Base-by-base conservation (phyloP, 768 basidiomycete genomes). In the Mycena indigotica region DNA sequence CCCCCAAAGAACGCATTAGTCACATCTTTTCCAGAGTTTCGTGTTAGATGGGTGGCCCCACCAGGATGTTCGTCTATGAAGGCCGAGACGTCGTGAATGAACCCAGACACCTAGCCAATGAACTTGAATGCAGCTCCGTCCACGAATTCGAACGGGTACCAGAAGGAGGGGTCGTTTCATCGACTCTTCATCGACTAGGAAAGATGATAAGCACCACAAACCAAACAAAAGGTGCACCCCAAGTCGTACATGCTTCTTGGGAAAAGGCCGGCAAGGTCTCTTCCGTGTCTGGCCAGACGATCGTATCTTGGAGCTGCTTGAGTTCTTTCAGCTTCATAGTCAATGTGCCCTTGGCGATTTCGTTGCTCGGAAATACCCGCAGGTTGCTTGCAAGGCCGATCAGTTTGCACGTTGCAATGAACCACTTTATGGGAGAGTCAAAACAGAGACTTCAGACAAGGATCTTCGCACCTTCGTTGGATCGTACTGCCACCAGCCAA, bases 1-100 rank as follows among this genome's bases (percentile, higher is more conserved):
- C 93, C 93, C 3, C 94, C 94, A 68, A 88, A 91, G 77, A 95
- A 95, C 2, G 89, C 81, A 1, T 88, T 80, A 0, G 93, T 93
- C 69, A 89, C 86, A 61, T 95, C 93, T 66, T 85, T 87, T n/a
- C 93, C 93, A 16, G 86, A 78, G 58, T 77, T 84, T 25, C 72
- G 73, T 52, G 75, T 70, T 65, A 97, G 72, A 51, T 89, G 66
- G 35, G 74, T 67, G 38, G 75, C 75, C 16, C 94, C 94, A 23
- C 94, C 94, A 0, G 94, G 94, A 73, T 93, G 91, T 52, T 84
- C 78, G 54, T 88, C 85, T 29, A 86, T 60, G 69, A 95, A 94
- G 12, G 79, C 70, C 3, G 88, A 81, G 19, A 86, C 83, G 62
- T 96, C 93, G 69, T 95, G 92, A 61, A 97, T 88, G 75, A 91